Evolutionary conservation across 106 monocot genomes (phyloP).

Genomic region (Xerophyta viscosa): DNA sequence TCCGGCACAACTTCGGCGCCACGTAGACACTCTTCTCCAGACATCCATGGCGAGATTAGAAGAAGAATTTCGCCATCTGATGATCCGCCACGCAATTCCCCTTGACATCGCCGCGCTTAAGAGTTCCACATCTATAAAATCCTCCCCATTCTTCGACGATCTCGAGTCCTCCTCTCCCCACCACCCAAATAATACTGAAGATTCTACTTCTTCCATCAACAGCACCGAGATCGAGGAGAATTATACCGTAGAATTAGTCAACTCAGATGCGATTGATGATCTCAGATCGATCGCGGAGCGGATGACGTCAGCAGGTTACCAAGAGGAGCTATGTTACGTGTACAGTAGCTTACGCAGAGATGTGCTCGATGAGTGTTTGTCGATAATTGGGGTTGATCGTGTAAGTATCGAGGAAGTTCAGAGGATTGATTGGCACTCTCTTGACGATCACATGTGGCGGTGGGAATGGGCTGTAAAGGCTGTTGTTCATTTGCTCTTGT

Average conservation of each 20-base stretch:
- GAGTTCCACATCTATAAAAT: neutral
- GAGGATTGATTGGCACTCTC: slow-evolving; percentile 39
- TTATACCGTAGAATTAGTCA: slow-evolving; percentile 17
- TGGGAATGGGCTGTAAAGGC: slow-evolving; percentile 59
- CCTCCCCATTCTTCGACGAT: slow-evolving; percentile 4
- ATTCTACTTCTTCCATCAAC: neutral
- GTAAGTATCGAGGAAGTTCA: slow-evolving; percentile 84
- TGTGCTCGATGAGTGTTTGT: slow-evolving; percentile 54
- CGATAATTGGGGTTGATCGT: slow-evolving; percentile 46
- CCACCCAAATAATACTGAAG: neutral
- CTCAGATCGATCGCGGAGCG: slow-evolving; percentile 32
- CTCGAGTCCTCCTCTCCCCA: slow-evolving; percentile 9
- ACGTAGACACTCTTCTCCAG: slow-evolving; percentile 55
- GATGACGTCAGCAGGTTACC: slow-evolving; percentile 43
- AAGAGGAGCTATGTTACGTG: slow-evolving; percentile 35
- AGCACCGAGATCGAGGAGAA: neutral
- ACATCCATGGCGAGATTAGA: slow-evolving; percentile 54
- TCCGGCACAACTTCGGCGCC: slow-evolving; percentile 8
- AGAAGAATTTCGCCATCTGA: slow-evolving; percentile 53
- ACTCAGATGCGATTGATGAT: slow-evolving; percentile 19
- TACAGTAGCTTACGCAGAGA: slow-evolving; percentile 38
- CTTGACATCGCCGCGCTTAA: slow-evolving; percentile 31
- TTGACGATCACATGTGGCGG: slow-evolving; percentile 67
- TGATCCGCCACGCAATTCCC: slow-evolving; percentile 42
- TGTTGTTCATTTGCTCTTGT: slow-evolving; percentile 24